A percentile compares a stretch with the other conserved stretches of the same genome.
Conservation (phyloP, 2,329 filamentous ascomycete genomes). For the Didymella arachidicola region DNA sequence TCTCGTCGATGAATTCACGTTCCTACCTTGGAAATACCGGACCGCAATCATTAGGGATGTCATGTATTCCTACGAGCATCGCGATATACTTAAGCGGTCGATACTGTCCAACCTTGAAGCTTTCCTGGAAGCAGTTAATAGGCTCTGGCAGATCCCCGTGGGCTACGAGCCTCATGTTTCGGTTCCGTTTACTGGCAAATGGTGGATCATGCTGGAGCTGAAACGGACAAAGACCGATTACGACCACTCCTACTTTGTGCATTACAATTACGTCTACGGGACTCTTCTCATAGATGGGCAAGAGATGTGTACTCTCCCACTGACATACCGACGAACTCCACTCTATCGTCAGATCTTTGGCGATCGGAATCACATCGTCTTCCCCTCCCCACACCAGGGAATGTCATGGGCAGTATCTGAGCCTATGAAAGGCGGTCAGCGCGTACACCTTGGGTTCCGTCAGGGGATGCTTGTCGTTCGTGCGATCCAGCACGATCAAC, state of each 20-base stretch:
- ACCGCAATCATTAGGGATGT: constrained; percentile 58
- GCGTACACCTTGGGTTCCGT: constrained; percentile 65
- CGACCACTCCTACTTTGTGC: constrained; percentile 44
- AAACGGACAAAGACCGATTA: constrained; percentile 13
- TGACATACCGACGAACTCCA: constrained; percentile 56
- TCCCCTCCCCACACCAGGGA: constrained; percentile 60
- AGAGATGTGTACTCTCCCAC: constrained; percentile 62
- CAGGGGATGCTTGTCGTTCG: constrained; percentile 54
- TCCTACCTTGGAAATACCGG: constrained; percentile 46
- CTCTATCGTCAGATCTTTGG: constrained; percentile 63
- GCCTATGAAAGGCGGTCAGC: constrained; percentile 48
- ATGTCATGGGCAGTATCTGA: constrained; percentile 59
- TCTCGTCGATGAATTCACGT: constrained; percentile 48
- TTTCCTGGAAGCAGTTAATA: constrained; percentile 50
- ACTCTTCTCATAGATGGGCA: constrained; percentile 60
- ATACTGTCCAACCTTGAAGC: constrained; percentile 41
- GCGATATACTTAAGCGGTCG: constrained; percentile 45
- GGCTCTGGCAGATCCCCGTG: constrained; percentile 54
- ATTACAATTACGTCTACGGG: constrained; percentile 58
- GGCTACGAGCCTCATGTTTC: constrained; percentile 21
- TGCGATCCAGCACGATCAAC: constrained; percentile 36
- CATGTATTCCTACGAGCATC: constrained; percentile 54
- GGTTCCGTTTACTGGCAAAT: constrained; percentile 25
- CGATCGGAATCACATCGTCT: constrained; percentile 59
- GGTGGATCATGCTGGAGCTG: constrained; percentile 47